Evolutionary conservation across 495 filamentous ascomycete genomes (phyloP).

Genomic region (Lophium mytilinum): DNA sequence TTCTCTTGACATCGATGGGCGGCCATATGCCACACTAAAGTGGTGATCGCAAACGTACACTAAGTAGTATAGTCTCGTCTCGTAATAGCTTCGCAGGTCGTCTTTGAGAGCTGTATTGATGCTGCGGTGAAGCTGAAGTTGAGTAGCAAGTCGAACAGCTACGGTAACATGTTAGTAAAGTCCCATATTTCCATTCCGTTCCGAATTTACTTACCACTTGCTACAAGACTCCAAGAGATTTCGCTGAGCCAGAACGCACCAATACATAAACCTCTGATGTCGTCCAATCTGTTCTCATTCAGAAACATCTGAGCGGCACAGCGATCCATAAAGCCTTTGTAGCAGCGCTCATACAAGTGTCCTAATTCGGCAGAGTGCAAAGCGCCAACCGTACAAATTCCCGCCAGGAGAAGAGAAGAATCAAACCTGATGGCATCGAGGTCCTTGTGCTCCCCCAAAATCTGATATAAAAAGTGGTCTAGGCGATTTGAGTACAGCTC

Average conservation of each 20-base stretch:
- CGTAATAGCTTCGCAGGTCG: neutral
- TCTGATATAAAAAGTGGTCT: conserved; percentile 36
- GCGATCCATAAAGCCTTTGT: conserved; percentile 18
- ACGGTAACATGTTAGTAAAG: conserved; percentile 8
- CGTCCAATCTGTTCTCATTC: conserved; percentile 24
- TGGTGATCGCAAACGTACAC: conserved; percentile 39
- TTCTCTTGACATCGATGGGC: conserved; percentile 35
- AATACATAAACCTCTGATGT: conserved; percentile 33
- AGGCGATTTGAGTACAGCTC: conserved; percentile 31
- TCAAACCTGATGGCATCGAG: conserved; percentile 23
- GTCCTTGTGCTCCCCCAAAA: conserved; percentile 30
- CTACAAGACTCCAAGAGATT: conserved; percentile 19
- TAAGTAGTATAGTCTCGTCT: conserved; percentile 29
- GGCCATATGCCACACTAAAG: conserved; percentile 31
- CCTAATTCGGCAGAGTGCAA: conserved; percentile 25
- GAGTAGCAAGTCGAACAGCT: conserved; percentile 32
- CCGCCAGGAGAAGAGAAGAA: conserved; percentile 32
- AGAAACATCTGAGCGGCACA: conserved; percentile 21
- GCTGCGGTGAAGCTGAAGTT: conserved; percentile 29
- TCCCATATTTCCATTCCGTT: too few species aligned
- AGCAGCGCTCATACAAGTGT: conserved; percentile 12
- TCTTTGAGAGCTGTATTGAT: neutral
- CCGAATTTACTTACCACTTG: too few species aligned
- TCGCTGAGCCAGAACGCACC: conserved; percentile 36
- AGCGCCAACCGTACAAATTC: conserved; percentile 32